Percentiles rank a stretch among this genome's conserved stretches.
Conservation (phyloP, 73 alveolate genomes). For the Tetrahymena malaccensis region DNA sequence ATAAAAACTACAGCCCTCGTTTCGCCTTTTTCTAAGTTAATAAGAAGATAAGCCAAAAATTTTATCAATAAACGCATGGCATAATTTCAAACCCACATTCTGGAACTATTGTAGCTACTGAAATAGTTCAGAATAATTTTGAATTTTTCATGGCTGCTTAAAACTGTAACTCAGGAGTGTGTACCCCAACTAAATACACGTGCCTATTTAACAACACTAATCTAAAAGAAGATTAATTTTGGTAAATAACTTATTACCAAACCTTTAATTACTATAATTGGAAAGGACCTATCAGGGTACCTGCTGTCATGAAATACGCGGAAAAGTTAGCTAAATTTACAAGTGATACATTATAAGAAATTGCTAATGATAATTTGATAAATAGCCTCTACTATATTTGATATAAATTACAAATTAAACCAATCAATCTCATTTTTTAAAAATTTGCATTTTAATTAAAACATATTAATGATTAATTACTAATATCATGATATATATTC, state of each 20-base stretch:
- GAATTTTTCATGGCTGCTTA: constrained; percentile 74
- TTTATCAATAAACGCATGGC: constrained; percentile 16
- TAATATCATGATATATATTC: no score
- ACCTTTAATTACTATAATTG: constrained; percentile 77
- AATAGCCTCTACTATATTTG: neutral
- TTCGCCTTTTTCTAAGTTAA: constrained; percentile 51
- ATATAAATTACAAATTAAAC: no score
- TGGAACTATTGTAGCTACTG: constrained; percentile 73
- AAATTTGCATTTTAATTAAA: no score
- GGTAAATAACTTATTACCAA: constrained; percentile 69
- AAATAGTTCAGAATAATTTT: constrained; percentile 39
- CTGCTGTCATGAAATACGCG: constrained; percentile 77
- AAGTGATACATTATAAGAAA: constrained; percentile 44
- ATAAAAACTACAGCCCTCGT: neutral
- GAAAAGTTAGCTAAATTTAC: constrained; percentile 55
- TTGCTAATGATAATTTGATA: neutral
- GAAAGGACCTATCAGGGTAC: constrained; percentile 73
- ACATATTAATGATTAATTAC: no score
- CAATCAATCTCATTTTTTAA: no score
- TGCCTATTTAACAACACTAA: constrained; percentile 54
- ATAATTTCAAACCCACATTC: constrained; percentile 49
- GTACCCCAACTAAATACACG: constrained; percentile 76
- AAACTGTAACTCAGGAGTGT: constrained; percentile 64
- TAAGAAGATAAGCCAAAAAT: constrained; percentile 52
- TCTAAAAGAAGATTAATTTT: constrained; percentile 37